Evolutionary conservation across 352 stramenopile species (phyloP).

Genomic region (Aphanomyces cochlioides): DNA sequence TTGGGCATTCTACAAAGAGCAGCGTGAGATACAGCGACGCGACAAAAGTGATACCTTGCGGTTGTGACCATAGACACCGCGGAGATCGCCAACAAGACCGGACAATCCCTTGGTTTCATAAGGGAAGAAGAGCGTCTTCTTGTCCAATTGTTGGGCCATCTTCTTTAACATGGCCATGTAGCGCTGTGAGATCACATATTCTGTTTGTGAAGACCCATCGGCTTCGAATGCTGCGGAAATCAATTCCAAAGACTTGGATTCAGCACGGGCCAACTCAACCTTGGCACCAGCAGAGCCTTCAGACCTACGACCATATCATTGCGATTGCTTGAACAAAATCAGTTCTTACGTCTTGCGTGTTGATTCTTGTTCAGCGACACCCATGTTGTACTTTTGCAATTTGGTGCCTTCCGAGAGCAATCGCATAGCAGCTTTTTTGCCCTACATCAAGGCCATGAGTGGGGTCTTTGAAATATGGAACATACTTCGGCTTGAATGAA

Average conservation of each 20-base stretch:
- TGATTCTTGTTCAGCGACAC: slow-evolving; percentile 42
- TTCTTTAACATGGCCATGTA: slow-evolving; percentile 36
- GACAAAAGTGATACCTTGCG: too few relatives aligned
- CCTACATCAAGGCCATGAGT: slow-evolving; percentile 3
- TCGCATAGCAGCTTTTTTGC: slow-evolving; percentile 38
- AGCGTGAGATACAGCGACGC: too few relatives aligned
- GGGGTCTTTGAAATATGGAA: not conserved
- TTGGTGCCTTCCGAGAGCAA: slow-evolving; percentile 39
- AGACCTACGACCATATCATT: not conserved
- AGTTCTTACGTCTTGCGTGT: slow-evolving; percentile 36
- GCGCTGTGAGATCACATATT: slow-evolving; percentile 36
- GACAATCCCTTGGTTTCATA: slow-evolving; percentile 33
- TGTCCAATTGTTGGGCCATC: slow-evolving; percentile 26
- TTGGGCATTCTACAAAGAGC: not conserved
- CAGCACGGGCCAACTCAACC: slow-evolving; percentile 37
- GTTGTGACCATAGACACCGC: slow-evolving; percentile 31
- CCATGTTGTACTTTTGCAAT: slow-evolving; percentile 40
- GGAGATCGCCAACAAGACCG: slow-evolving; percentile 30
- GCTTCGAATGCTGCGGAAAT: slow-evolving; percentile 32
- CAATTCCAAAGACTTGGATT: slow-evolving; percentile 32
- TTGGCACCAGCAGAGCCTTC: slow-evolving; percentile 35
- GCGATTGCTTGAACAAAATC: not conserved
- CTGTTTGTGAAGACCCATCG: slow-evolving; percentile 33
- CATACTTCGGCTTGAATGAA: slow-evolving; percentile 39
- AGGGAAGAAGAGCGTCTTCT: slow-evolving; percentile 36